Conservation (phyloP, 176 grass and related monocot species). For the Poa annua region DNA sequence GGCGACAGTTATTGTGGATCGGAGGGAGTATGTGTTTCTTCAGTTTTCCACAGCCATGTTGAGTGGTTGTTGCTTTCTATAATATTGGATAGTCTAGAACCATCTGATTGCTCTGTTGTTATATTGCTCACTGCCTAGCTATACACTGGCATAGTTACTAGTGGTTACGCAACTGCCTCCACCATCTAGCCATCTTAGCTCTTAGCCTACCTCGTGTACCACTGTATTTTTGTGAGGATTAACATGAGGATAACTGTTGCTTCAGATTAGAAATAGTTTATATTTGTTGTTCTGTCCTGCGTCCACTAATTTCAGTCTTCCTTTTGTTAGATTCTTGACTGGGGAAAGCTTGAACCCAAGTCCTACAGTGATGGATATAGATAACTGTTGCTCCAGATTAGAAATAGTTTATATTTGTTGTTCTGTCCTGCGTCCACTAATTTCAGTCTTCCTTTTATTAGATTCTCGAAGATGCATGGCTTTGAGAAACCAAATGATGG, state of each 20-base stretch:
- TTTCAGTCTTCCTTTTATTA: slow-evolving; percentile 46
- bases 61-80: slow-evolving; percentile 3
- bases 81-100: not conserved
- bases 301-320: slow-evolving; percentile 36
- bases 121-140: not conserved
- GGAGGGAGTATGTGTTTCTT: not conserved
- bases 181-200: not conserved
- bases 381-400: slow-evolving; percentile 12
- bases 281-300: slow-evolving; percentile 13
- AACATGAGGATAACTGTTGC: not conserved
- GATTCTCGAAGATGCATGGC: slow-evolving; percentile 66
- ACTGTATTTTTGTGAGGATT: not conserved
- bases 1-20: too few species aligned
- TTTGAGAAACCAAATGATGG: slow-evolving; percentile 36
- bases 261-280: slow-evolving; percentile 7
- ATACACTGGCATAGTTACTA: slow-evolving; percentile 19
- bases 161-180: not conserved
- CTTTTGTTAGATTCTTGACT: slow-evolving; percentile 67
- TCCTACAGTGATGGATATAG: too few species aligned
- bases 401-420: slow-evolving; percentile 1
- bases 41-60: not conserved
- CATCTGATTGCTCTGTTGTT: not conserved
- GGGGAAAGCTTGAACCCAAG: too few species aligned
- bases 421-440: slow-evolving; percentile 26
- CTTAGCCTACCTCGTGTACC: not conserved